Base-by-base conservation (phyloP, 1,139 yeast species). In the Groenewaldozyma sp. region DNA sequence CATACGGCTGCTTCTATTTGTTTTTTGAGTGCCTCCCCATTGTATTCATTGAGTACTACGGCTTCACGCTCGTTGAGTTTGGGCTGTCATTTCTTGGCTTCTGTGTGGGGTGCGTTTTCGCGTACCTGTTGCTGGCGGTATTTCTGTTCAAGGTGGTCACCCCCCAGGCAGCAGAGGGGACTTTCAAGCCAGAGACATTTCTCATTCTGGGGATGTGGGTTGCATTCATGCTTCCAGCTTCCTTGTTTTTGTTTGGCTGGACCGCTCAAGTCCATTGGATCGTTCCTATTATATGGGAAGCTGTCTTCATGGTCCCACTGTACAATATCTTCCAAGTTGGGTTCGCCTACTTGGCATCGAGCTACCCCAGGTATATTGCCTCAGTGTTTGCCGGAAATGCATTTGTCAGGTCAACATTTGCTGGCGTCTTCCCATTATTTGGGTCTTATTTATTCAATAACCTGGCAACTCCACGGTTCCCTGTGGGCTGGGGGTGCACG, bases 231-330 rank as follows among this genome's bases (percentile, higher is more conserved):
- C 63, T 72, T 55, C 75, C 77, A 1, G 43, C 61, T 31, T 71
- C 76, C 2, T 48, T 72, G 19, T 65, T 72, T 39, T 58, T 73
- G 7, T 70, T 73, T 49, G 76, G 70, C 2, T 74, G 78, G 78
- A 62, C 76, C 3, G 73, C 84, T 4, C 71, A 74, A 53, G 47
- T 82, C 24, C 94, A 82, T 60, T 86, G 94, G 93, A 76, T 82
- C 65, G 82, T 76, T 7, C 87, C 94, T 13, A 66, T 78, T 29
- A 74, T 81, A 2, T 62, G 71, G 64, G 78, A 36, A 73, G 78
- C 29, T 31, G 78, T 88, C 34, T 82, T 82, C 55, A 88, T 91
- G 0, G 76, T 78, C 54, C 86, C 91, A 2, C 68, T 80, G 46
- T 73, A 82, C 47, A 65, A 81, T 53, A 74, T 83, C 42, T 84